Evolutionary conservation across 352 stramenopile species (phyloP).

Genomic region (Globisporangium spiculum): DNA sequence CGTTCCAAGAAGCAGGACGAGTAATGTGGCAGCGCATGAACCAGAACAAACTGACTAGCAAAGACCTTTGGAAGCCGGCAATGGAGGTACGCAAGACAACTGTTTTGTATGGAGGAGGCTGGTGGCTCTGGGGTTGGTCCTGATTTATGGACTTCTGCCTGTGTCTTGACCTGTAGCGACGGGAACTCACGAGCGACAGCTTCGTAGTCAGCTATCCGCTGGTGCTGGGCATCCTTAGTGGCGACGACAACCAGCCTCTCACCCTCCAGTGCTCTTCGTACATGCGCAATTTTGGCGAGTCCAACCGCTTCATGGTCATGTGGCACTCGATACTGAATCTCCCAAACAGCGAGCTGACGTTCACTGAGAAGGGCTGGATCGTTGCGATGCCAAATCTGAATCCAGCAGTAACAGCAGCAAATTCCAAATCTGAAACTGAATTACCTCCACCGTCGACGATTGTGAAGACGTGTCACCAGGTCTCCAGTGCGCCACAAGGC

Average conservation of each 20-base stretch:
- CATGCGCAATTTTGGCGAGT: conserved; percentile 15
- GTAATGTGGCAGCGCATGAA: conserved; percentile 7
- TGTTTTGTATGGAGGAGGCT: neutral
- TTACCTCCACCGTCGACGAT: neutral
- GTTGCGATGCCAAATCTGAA: neutral
- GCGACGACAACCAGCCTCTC: neutral
- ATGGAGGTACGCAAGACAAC: neutral
- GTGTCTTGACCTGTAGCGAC: conserved; percentile 2
- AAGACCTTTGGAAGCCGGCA: neutral
- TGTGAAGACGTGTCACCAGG: conserved; percentile 12
- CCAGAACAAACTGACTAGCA: neutral
- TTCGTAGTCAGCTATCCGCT: conserved; percentile 6
- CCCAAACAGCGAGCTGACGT: neutral
- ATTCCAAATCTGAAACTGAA: neutral
- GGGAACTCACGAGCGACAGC: neutral
- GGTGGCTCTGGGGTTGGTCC: neutral
- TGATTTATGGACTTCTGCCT: neutral
- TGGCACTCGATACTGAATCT: conserved; percentile 5
- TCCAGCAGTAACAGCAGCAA: neutral
- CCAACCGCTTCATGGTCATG: conserved; percentile 1
- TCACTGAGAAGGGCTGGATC: conserved; percentile 12
- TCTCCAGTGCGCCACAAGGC: conserved; percentile 1
- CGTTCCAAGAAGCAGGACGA: conserved; percentile 12
- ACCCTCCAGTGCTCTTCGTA: conserved; percentile 11
- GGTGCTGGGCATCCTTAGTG: neutral